Evolutionary conservation across 1,284 basidiomycete species (phyloP).

Genomic region (Malassezia sp.): DNA sequence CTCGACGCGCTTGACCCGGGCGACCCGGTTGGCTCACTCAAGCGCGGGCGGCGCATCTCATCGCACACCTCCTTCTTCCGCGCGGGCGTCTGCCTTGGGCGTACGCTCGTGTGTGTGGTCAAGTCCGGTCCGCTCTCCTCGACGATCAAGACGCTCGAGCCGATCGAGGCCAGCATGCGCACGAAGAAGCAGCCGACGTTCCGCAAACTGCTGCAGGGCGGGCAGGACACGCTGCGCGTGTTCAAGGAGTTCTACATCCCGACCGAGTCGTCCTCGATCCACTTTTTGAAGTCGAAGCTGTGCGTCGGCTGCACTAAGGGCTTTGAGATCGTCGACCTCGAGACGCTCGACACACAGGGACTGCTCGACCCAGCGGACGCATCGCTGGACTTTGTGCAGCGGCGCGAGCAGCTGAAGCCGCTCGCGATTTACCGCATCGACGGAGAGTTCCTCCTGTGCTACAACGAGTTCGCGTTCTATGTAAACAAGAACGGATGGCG

Average conservation of each 20-base stretch:
- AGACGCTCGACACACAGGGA: constrained; percentile 92
- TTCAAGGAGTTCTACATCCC: constrained; percentile 98
- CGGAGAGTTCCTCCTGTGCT: constrained; percentile 92
- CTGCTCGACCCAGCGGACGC: constrained; percentile 84
- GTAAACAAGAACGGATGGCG: constrained; percentile 93
- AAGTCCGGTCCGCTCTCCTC: constrained; percentile 87
- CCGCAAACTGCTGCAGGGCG: constrained; percentile 80
- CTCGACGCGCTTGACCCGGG: constrained; percentile 80
- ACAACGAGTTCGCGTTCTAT: constrained; percentile 98
- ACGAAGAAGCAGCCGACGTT: constrained; percentile 67
- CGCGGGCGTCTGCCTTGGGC: constrained; percentile 79
- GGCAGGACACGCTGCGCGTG: constrained; percentile 82
- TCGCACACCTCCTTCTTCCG: constrained; percentile 98
- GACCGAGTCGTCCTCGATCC: constrained; percentile 87
- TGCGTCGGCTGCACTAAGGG: constrained; percentile 95
- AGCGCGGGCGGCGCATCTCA: constrained; percentile 86
- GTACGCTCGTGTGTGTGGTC: constrained; percentile 93
- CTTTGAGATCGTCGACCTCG: constrained; percentile 98
- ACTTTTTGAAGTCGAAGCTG: constrained; percentile 93
- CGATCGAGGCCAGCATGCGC: constrained; percentile 76
- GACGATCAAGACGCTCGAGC: constrained; percentile 94
- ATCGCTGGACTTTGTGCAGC: constrained; percentile 84
- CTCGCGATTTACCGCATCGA: constrained; percentile 95
- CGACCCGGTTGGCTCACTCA: constrained; percentile 80
- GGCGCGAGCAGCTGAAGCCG: constrained; percentile 74